Percentiles rank a stretch among this genome's conserved stretches.
Conservation (phyloP, 441 rosid species). For the Syzygium syzygioides region DNA sequence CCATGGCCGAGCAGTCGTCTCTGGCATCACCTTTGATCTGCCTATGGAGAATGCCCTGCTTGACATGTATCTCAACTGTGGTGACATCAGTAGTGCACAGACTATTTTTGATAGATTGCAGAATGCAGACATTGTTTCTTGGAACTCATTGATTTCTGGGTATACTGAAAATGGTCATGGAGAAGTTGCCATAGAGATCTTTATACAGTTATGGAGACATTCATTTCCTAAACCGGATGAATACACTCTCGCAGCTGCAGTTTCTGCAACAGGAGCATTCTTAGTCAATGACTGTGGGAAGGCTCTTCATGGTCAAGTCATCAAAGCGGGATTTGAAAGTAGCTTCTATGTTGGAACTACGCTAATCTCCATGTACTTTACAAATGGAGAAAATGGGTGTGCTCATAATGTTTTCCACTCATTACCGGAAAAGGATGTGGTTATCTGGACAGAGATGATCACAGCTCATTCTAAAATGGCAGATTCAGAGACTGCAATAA, state of each 20-base stretch:
- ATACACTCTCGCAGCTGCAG: conserved; percentile 64
- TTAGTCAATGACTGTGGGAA: conserved; percentile 39
- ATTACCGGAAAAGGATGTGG: conserved; percentile 50
- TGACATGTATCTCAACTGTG: conserved; percentile 76
- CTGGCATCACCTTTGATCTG: conserved; percentile 34
- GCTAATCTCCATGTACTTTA: conserved; percentile 73
- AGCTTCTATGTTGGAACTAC: conserved; percentile 68
- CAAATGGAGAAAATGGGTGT: conserved; percentile 43
- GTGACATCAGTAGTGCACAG: conserved; percentile 36
- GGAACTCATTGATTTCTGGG: conserved; percentile 83
- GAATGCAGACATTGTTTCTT: conserved; percentile 57
- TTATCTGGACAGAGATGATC: conserved; percentile 94
- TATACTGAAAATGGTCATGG: conserved; percentile 55
- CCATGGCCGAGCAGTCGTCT: conserved; percentile 52
- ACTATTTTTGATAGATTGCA: conserved; percentile 40
- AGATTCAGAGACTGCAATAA: conserved; percentile 48
- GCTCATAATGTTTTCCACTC: conserved; percentile 41
- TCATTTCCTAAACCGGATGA: conserved; percentile 59
- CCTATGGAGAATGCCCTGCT: conserved; percentile 75
- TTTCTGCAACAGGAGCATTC: conserved; percentile 43
- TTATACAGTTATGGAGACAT: conserved; percentile 30
- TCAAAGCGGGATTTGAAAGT: conserved; percentile 43
- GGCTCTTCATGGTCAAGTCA: conserved; percentile 60
- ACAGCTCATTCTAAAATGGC: conserved; percentile 67
- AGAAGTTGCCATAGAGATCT: conserved; percentile 45